Evolutionary conservation across 225 moss, liverwort and hornwort genomes (phyloP).

Genomic region (Antitrichia curtipendula): DNA sequence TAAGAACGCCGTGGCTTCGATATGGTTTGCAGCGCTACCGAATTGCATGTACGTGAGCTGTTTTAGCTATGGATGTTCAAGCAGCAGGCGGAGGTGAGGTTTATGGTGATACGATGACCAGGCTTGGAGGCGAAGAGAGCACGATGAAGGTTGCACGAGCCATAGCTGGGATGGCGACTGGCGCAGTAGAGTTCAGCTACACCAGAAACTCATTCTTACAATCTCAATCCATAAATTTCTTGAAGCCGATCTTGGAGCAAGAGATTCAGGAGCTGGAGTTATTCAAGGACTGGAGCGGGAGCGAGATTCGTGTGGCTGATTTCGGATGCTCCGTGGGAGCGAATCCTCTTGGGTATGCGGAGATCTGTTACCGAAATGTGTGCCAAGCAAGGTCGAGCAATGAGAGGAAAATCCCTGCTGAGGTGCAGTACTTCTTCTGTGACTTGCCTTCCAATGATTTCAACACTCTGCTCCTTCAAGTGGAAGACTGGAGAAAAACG

Average conservation of each 20-base stretch:
- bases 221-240: neutral
- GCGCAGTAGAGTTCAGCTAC: neutral
- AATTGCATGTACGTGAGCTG: neutral
- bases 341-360: constrained; percentile 15
- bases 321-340: constrained; percentile 25
- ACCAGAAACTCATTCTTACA: neutral
- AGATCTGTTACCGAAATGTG: constrained; percentile 10
- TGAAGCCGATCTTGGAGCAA: neutral
- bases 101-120: too few relatives aligned
- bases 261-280: neutral
- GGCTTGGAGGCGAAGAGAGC: neutral
- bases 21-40: neutral
- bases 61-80: neutral
- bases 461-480: constrained; percentile 33
- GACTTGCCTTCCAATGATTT: constrained; percentile 47
- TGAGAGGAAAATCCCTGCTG: neutral
- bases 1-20: neutral
- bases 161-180: neutral
- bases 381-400: neutral
- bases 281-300: neutral
- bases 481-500: neutral
- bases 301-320: constrained; percentile 7
- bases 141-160: neutral
- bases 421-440: constrained; percentile 20
- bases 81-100: neutral